Conservation (phyloP, 1,284 basidiomycete species). For the Neolentinus lepideus region DNA sequence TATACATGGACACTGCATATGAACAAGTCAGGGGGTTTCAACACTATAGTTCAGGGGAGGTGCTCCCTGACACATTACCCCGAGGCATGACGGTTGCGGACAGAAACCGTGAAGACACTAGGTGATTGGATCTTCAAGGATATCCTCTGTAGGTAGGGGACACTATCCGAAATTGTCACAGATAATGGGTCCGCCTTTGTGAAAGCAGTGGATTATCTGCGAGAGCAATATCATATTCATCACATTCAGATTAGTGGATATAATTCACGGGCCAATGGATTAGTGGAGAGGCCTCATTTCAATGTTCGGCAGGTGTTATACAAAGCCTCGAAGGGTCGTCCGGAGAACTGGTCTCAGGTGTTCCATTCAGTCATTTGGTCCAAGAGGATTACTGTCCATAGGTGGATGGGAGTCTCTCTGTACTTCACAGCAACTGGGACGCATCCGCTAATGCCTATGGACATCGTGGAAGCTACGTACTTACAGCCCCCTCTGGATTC, state of each 20-base stretch:
- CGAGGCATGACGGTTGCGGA: slow-evolving; percentile 14
- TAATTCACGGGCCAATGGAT: slow-evolving; percentile 34
- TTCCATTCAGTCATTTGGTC: slow-evolving; percentile 31
- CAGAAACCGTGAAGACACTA: slow-evolving; percentile 10
- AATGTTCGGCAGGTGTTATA: slow-evolving; percentile 7
- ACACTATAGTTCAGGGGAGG: slow-evolving; percentile 18
- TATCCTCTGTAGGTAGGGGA: slow-evolving; percentile 16
- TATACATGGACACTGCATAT: slow-evolving; percentile 27
- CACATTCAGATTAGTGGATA: slow-evolving; percentile 37
- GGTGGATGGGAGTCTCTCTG: slow-evolving; percentile 24
- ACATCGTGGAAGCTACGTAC: background rate
- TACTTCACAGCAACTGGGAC: slow-evolving; percentile 29
- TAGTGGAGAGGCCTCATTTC: slow-evolving; percentile 29
- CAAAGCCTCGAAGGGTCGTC: slow-evolving; percentile 16
- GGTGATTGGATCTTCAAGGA: slow-evolving; percentile 20
- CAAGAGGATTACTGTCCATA: slow-evolving; percentile 25
- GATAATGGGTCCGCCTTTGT: slow-evolving; percentile 22
- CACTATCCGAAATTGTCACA: slow-evolving; percentile 14
- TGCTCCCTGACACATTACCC: slow-evolving; percentile 15
- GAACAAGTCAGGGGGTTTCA: slow-evolving; percentile 11
- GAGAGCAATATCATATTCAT: slow-evolving; percentile 23
- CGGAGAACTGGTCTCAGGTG: slow-evolving; percentile 20
- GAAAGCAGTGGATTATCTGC: slow-evolving; percentile 25
- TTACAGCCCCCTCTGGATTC: background rate
- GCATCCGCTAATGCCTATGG: slow-evolving; percentile 23